Conservation (phyloP, 2,329 filamentous ascomycete species). For the Boeremia exigua region DNA sequence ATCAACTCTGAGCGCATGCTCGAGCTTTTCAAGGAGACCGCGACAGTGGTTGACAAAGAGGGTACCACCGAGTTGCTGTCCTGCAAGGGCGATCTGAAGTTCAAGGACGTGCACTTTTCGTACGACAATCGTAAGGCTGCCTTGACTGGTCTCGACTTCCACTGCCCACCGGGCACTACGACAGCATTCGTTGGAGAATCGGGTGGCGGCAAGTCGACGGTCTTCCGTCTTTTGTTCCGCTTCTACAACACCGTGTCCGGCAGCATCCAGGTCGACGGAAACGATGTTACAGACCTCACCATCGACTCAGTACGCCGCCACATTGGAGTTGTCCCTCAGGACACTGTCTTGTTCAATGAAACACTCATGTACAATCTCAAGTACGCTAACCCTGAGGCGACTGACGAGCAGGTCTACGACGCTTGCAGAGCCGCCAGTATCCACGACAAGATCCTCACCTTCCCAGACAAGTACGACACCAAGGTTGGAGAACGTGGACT, state of each 20-base stretch:
- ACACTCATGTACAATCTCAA: slow-evolving; percentile 92
- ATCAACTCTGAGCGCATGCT: slow-evolving; percentile 95
- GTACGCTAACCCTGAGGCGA: slow-evolving; percentile 82
- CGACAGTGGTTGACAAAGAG: slow-evolving; percentile 82
- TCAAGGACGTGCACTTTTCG: slow-evolving; percentile 87
- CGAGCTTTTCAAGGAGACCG: slow-evolving; percentile 94
- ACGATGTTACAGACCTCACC: slow-evolving; percentile 82
- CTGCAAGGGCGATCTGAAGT: slow-evolving; percentile 83
- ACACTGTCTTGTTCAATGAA: slow-evolving; percentile 94
- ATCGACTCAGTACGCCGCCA: slow-evolving; percentile 91
- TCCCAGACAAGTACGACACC: slow-evolving; percentile 86
- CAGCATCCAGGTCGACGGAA: slow-evolving; percentile 81
- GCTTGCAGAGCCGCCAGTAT: slow-evolving; percentile 89
- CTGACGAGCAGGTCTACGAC: slow-evolving; percentile 79
- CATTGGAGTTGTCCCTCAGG: slow-evolving; percentile 96
- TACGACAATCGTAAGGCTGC: slow-evolving; percentile 89
- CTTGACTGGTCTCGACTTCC: slow-evolving; percentile 81
- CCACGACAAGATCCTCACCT: slow-evolving; percentile 87
- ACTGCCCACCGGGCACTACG: slow-evolving; percentile 86
- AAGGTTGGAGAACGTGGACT: slow-evolving; percentile 91
- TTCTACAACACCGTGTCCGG: slow-evolving; percentile 90
- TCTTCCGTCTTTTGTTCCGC: slow-evolving; percentile 93
- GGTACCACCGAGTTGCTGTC: slow-evolving; percentile 66
- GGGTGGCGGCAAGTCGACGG: slow-evolving; percentile 93
- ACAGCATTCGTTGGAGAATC: slow-evolving; percentile 97